A percentile compares a stretch with the other conserved stretches of the same genome.
These are phyloP conservation scores for Kodamaea anthophila DNA, from an alignment of 1,139 yeast species.

Conservation along the genomic window DNA sequence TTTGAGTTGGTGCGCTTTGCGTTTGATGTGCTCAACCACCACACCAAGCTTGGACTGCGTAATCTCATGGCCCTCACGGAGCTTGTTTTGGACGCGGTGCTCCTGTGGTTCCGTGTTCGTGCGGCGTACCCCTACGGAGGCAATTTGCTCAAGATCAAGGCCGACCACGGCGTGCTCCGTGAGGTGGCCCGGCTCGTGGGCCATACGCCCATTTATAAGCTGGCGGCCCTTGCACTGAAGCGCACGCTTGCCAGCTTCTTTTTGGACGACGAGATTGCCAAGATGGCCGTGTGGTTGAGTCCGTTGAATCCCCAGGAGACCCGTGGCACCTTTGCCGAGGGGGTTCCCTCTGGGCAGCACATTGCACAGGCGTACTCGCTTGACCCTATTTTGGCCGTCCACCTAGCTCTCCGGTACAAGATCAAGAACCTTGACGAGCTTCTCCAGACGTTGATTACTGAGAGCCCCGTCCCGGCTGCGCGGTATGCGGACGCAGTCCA, in stretches of 20 bases:
- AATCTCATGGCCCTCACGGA: slow-evolving; percentile 41
- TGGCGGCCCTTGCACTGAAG: slow-evolving; percentile 33
- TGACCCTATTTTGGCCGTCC: slow-evolving; percentile 71
- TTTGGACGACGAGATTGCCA: slow-evolving; percentile 68
- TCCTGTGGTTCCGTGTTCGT: slow-evolving; percentile 71
- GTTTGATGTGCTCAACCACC: slow-evolving; percentile 56
- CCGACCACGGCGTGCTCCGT: slow-evolving; percentile 58
- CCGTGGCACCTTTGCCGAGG: slow-evolving; percentile 24
- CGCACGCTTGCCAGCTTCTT: slow-evolving; percentile 52
- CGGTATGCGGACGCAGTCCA: slow-evolving; percentile 61
- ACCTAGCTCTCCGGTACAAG: slow-evolving; percentile 57
- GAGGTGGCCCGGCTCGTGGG: slow-evolving; percentile 40
- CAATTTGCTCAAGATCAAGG: slow-evolving; percentile 62
- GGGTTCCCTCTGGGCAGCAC: slow-evolving; percentile 25
- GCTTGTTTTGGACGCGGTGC: slow-evolving; percentile 56
- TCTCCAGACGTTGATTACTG: slow-evolving; percentile 42
- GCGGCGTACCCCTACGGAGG: slow-evolving; percentile 81
- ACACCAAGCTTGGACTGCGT: slow-evolving; percentile 42
- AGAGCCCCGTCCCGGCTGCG: slow-evolving; percentile 58
- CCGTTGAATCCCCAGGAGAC: slow-evolving; percentile 51
- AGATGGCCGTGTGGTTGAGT: slow-evolving; percentile 72
- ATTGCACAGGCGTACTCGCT: slow-evolving; percentile 53
- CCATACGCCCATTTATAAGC: slow-evolving; percentile 18
- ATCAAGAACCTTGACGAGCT: slow-evolving; percentile 36
- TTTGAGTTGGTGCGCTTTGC: slow-evolving; percentile 71